Base-by-base conservation (phyloP, 345 rosid species). In the Sonneratia alba region DNA sequence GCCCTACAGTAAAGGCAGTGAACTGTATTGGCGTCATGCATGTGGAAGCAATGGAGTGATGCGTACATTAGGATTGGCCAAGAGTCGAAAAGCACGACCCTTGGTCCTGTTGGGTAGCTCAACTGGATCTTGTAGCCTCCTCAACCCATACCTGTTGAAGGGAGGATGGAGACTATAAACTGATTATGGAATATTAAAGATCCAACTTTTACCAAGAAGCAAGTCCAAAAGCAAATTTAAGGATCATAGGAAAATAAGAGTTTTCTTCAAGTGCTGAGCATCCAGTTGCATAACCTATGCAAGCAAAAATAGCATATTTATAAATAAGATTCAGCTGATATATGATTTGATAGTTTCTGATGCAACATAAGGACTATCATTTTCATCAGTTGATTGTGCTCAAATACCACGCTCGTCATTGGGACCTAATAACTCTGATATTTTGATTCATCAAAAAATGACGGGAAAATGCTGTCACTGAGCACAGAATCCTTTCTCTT, bases 31-130 rank as follows among this genome's bases (percentile, higher is more conserved):
- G 70, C 19, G n/a, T 12, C 11, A 3, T 49, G 76, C 55, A 75
- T 68, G 78, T 72, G 67, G 80, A 81, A 83, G 77, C 78, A 74
- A 49, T 70, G 79, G 65, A 66, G 78, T 76, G 77, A 74, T 71
- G 80, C 0, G 3, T 86, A 92, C 96, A 81, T 92, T 87, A 68
- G 95, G 83, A 76, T 79, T 86, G 1, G 95, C 94, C 76, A 87
- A 84, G 61, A 90, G 71, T 48, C 66, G 85, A 73, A 87, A 85
- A 70, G 85, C 84, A 75, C 79, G 91, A 69, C 85, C 74, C 79
- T 81, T 90, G 80, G 77, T 75, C 76, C 83, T 82, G 16, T 77
- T 62, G 32, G 75, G 47, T 59, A 70, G 73, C 71, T 74, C 68
- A 36, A 75, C 80, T 51, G 74, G 70, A 83, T 69, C 77, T 27